These are phyloP conservation scores for Sporothrix inflata DNA, from an alignment of 2,329 filamentous ascomycete genomes.

Conservation along the genomic window DNA sequence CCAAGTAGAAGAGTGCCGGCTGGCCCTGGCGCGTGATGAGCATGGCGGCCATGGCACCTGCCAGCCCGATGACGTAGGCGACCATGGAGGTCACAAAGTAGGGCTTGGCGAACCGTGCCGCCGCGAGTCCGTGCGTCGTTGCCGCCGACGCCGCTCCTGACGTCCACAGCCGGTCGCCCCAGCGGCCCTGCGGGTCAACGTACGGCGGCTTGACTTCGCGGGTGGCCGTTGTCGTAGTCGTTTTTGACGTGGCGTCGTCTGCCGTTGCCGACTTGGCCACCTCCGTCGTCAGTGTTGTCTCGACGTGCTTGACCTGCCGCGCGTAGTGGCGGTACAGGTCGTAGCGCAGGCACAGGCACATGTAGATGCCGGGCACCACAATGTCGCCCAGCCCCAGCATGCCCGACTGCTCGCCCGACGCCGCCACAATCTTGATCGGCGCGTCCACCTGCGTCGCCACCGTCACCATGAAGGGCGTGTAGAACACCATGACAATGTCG, in stretches of 20 bases:
- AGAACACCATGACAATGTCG: slow-evolving; percentile 92
- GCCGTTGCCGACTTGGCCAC: slow-evolving; percentile 36
- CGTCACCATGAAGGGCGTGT: slow-evolving; percentile 82
- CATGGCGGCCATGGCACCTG: slow-evolving; percentile 75
- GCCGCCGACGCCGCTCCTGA: slow-evolving; percentile 35
- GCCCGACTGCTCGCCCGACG: slow-evolving; percentile 65
- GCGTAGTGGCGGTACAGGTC: slow-evolving; percentile 86
- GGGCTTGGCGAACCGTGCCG: slow-evolving; percentile 70
- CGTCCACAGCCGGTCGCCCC: slow-evolving; percentile 86
- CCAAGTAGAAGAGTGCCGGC: slow-evolving; percentile 88
- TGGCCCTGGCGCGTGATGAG: slow-evolving; percentile 80
- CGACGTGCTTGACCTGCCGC: slow-evolving; percentile 59
- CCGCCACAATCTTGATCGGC: slow-evolving; percentile 87
- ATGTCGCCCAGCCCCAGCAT: slow-evolving; percentile 97
- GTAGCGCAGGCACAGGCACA: slow-evolving; percentile 85
- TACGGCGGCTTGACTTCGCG: slow-evolving; percentile 57
- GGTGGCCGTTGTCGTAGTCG: slow-evolving; percentile 41
- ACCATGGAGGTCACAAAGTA: slow-evolving; percentile 80
- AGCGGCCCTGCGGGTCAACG: slow-evolving; percentile 67
- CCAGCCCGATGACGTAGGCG: slow-evolving; percentile 79
- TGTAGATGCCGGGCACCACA: slow-evolving; percentile 87
- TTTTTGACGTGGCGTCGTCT: slow-evolving; percentile 41
- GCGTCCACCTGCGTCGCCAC: slow-evolving; percentile 89
- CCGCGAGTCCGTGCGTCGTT: slow-evolving; percentile 44
- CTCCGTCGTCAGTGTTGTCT: slow-evolving; percentile 43